Conservation (phyloP, 1,284 basidiomycete genomes). For the Leccinum griseonigrum region DNA sequence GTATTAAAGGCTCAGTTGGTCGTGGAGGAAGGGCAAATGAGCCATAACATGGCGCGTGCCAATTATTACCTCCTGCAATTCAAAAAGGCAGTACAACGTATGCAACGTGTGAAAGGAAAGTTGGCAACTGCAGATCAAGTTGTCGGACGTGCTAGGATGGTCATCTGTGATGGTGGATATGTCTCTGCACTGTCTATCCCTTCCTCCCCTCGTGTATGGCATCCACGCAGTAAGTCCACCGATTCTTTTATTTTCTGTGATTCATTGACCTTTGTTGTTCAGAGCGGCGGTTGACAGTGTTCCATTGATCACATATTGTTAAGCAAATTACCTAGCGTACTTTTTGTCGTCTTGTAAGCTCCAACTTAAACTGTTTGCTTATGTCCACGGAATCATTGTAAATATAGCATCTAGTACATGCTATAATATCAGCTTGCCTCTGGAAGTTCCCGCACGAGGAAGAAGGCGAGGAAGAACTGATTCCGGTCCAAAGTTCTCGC, state of each 20-base stretch:
- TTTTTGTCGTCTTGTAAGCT: no score
- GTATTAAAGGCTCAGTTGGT: neutral
- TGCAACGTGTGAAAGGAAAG: neutral
- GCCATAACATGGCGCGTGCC: neutral
- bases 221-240: no score
- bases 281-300: neutral
- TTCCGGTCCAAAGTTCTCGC: no score
- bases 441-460: no score
- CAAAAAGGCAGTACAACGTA: neutral
- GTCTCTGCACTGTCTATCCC: neutral
- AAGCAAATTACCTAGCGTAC: no score
- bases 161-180: neutral
- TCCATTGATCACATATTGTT: neutral
- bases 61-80: neutral
- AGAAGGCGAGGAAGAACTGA: no score
- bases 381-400: no score
- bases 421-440: no score
- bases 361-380: no score
- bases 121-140: neutral
- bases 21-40: neutral
- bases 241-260: neutral
- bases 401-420: no score
- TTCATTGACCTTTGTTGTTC: neutral
- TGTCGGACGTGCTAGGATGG: neutral
- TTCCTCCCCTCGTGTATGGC: neutral